Evolutionary conservation across 148 eudicot species (phyloP), one percentile per base, ranked within the genome.

Genomic region (Cornus controversa): DNA sequence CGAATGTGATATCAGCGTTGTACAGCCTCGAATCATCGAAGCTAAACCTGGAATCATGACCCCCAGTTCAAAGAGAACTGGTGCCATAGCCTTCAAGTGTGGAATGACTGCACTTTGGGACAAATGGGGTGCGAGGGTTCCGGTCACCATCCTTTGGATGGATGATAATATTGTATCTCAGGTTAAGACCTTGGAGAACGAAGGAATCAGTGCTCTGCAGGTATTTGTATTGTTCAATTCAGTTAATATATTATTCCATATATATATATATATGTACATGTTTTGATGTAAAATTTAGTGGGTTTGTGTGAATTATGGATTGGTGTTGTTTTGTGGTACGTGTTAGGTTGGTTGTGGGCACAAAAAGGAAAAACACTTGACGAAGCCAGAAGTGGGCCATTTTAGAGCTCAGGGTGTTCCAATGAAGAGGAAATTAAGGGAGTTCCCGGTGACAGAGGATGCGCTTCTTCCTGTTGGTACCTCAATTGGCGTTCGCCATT

Each of bases 391-490:
- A 83, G 87, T 96, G 75, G 99, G 99, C 31, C 99, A 96, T 88
- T 96, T 93, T 82, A 89, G 98, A 86, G 98, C 99, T 70, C 99
- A 96, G 85, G 97, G 98, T 60, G 99, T 96, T 72, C 97, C 98
- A 25, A 78, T 96, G 93, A 96, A 90, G 87, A 90, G 99, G 85
- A 96, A 93, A 84, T 78, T 96, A 84, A 90, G 82, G 85, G 99
- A 96, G 89, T 96, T 96, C 72, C 98, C 95, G 4, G 97, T 96
- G 54, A 87, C 99, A 0, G 93, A 88, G 80, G 99, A 96, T 78
- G 99, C 91, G 1, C 90, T 96, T 72, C 92, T 96, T 70, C 99
- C 99, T 25, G 85, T 90, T 71, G 99, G 99, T 73, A 84, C 90
- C 7, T 67, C 88, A 27, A 81, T 96, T 70, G 89, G 88, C 8